A percentile compares a stretch with the other conserved stretches of the same genome.
These are phyloP conservation scores for Eucalyptus pauciflora DNA, from an alignment of 345 rosid species.

Conservation along the genomic window DNA sequence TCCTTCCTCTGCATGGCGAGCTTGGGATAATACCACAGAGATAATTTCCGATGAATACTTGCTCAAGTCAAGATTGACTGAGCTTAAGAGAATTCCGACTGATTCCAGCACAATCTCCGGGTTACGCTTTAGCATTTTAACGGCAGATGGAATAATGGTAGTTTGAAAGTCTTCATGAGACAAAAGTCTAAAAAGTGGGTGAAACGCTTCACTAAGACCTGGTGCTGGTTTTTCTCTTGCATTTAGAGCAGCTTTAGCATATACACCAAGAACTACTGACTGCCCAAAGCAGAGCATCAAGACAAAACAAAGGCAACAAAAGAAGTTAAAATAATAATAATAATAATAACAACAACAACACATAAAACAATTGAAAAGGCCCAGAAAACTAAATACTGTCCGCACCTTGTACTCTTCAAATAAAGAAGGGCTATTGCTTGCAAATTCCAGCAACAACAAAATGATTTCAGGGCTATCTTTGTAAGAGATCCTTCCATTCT, in stretches of 20 bases:
- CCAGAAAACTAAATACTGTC: neutral
- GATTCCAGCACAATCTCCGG: conserved; percentile 91
- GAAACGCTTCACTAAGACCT: conserved; percentile 53
- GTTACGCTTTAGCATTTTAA: conserved; percentile 95
- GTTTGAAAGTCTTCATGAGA: conserved; percentile 75
- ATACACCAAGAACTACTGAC: conserved; percentile 64
- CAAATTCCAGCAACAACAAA: conserved; percentile 59
- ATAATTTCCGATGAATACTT: conserved; percentile 78
- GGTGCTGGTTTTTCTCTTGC: conserved; percentile 62
- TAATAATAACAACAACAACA: neutral
- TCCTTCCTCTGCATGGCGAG: conserved; percentile 78
- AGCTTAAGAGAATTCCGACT: conserved; percentile 53
- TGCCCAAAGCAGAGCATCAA: conserved; percentile 21
- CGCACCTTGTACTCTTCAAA: conserved; percentile 65
- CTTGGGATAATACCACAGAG: conserved; percentile 63
- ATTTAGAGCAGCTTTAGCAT: conserved; percentile 74
- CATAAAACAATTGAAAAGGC: neutral
- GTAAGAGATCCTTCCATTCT: conserved; percentile 53
- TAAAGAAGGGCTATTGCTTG: conserved; percentile 29
- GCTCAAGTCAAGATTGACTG: conserved; percentile 74
- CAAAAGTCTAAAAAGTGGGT: conserved; percentile 45
- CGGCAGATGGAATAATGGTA: conserved; percentile 64
- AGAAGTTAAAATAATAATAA: neutral
- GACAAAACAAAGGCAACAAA: neutral
- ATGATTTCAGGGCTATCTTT: conserved; percentile 67